Conservation (phyloP, 306 rosid species). For the Notholithocarpus densiflorus region DNA sequence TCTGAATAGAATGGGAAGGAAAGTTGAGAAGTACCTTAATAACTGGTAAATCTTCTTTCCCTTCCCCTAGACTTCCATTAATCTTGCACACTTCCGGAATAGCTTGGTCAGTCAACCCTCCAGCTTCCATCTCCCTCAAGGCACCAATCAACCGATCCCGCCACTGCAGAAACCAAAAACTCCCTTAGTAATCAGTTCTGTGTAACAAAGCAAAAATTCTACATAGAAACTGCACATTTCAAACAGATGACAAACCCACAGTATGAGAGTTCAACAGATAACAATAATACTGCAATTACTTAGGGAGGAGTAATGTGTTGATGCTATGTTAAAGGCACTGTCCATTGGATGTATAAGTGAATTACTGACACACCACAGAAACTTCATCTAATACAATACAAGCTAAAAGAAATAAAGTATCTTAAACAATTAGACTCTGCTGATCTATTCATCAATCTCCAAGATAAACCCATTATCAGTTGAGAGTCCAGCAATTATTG, state of each 20-base stretch:
- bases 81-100: conserved; percentile 38
- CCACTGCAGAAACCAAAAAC: conserved; percentile 58
- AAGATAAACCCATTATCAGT: background rate
- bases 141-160: conserved; percentile 79
- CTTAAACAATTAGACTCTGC: background rate
- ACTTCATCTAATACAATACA: background rate
- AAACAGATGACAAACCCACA: background rate
- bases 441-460: background rate
- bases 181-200: conserved; percentile 19
- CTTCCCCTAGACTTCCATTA: conserved; percentile 50
- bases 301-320: background rate
- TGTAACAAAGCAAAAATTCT: conserved; percentile 10
- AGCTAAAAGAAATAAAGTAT: background rate
- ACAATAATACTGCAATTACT: background rate
- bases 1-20: background rate
- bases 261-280: background rate
- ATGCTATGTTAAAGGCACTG: background rate
- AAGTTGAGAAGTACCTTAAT: conserved; percentile 36
- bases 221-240: conserved; percentile 11
- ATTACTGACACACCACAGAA: background rate
- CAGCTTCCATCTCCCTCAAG: conserved; percentile 65
- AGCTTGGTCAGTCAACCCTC: conserved; percentile 57
- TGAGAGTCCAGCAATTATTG: background rate
- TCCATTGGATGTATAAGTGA: background rate
- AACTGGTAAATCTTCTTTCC: conserved; percentile 41